Base-by-base conservation (phyloP, 208 protist species). In the Trypanosoma vivax region DNA sequence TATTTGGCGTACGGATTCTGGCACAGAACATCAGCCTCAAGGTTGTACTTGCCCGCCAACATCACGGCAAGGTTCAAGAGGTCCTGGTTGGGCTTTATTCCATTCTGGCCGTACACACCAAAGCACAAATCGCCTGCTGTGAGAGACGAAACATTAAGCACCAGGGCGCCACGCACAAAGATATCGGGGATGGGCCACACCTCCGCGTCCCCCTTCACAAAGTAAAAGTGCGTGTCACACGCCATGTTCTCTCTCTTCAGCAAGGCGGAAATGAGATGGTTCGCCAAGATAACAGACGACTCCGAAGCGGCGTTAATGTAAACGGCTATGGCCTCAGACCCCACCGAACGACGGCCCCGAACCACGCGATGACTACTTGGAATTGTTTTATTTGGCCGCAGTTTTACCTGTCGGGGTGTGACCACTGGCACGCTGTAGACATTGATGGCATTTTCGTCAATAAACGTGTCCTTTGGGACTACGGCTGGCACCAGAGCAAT, bases 11-110 rank as follows among this genome's bases (percentile, higher is more conserved):
- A 33, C 40, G 50, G 60, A 50, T 60, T 66, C 51, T 77, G 71
- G 49, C 79, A 87, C 10, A 87, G 63, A 38, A 73, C 43, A 51
- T 60, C 60, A 5, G 58, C 35, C 0, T 30, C 1, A 3, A 78
- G 55, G 9, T 18, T 2, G 10, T 50, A 39, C 1, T 47, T 14
- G 5, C 27, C 10, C 24, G 60, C 58, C 21, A 56, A 24, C 6
- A 51, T 23, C 3, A 60, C 47, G 1, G 64, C 75, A 0, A 65
- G 9, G 54, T 74, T 88, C 5, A 79, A 59, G 16, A 81, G 66
- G 47, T 88, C 79, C 30, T 83, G 79, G 39, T 88, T 88, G 10
- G 79, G 73, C 42, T 78, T 75, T 33, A 83, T 77, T 51, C 76
- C 79, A 43, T 88, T 70, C 29, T 52, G 57, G 6, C 65, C 68